Base-by-base conservation (phyloP, 139 green algal species). In the Tetradesmus obliquus region DNA sequence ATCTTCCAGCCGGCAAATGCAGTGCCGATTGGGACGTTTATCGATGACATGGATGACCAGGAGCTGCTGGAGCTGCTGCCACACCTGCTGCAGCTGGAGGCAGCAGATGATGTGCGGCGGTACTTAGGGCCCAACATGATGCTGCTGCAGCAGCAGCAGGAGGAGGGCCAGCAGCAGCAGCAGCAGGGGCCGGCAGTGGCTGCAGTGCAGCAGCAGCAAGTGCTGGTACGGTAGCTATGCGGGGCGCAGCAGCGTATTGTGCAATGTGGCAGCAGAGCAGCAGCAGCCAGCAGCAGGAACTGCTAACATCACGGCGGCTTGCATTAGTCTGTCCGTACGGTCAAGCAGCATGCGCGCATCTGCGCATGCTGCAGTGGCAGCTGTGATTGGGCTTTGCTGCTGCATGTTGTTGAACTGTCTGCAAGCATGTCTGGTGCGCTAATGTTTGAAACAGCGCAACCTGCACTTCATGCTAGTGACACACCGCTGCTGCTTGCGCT, bases 1-100 rank as follows among this genome's bases (percentile, higher is more conserved):
- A 92, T 97, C 3, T 99, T 99, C 92, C 98, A 99, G 93, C 98
- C 98, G 0, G 96, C 97, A 72, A 99, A 99, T 93, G 98, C 98
- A 3, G 87, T 99, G 22, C 96, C 98, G 71, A 98, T 99, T 69
- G 91, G 92, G 20, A 98, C 96, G 4, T 99, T 99, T 91, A 99
- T 99, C 57, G 98, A 99, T 90, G 96, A 99, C 93, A 95, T 96
- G 92, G 91, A 97, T 24, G 98, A 99, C 82, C 94, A 96, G 88
- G 97, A 99, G 92, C 93, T 99, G 92, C 94, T 99, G 83, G 94
- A 98, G 76, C 94, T 98, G 72, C 86, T 99, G 89, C 96, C 97
- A n/a, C 89, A 96, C 53, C 94, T 99, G 82, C 82, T 96, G 60
- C 92, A 94, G 55, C 88, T 99, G 79, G 91, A 95, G 85, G 79